Evolutionary conservation across 257 asterid genomes (phyloP), one percentile per base, ranked within the genome.

Genomic region (Gentiana macrophylla): DNA sequence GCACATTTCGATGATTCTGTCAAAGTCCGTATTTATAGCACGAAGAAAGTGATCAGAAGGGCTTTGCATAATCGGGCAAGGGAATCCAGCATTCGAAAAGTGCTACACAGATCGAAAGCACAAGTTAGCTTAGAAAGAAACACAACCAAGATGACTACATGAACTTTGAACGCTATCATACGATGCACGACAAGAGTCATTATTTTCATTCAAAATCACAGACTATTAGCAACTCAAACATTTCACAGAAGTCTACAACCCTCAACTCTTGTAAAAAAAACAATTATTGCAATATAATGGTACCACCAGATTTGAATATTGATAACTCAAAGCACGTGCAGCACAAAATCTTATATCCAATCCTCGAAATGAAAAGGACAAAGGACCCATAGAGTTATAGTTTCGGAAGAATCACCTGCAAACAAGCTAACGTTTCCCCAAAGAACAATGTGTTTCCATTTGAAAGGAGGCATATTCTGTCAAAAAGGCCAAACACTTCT

Each of bases 1-100:
- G 91, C 96, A 92, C 94, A 88, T 92, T 4, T 95, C 94, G 57
- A 92, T 92, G 65, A 92, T 92, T 80, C 97, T 76, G 74, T 92
- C 99, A 8, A 92, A 92, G 69, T 92, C 95, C 3, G 97, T 88
- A 65, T 92, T 88, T 73, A 92, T 92, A 53, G 97, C 99, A 57
- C 99, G 94, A 62, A 92, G 88, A 62, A 92, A 92, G 76, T 92
- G 99, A 74, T 92, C 99, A 0, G 99, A 85, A 47, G 99, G 99
- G 74, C 99, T 92, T 86, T 92, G 99, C 99, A 92, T 92, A 70
- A 92, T 92, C 5, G 99, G 99, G 73, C 99, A 92, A 69, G 99
- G 99, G 74, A 92, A 92, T 70, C 99, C 99, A 69, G 99, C 99
- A 79, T 92, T 92, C 8, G 99, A 89, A 76, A 92, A 92, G 77